These are phyloP conservation scores for Fraxinus albicans DNA, from an alignment of 305 asterid species.

Conservation along the genomic window DNA sequence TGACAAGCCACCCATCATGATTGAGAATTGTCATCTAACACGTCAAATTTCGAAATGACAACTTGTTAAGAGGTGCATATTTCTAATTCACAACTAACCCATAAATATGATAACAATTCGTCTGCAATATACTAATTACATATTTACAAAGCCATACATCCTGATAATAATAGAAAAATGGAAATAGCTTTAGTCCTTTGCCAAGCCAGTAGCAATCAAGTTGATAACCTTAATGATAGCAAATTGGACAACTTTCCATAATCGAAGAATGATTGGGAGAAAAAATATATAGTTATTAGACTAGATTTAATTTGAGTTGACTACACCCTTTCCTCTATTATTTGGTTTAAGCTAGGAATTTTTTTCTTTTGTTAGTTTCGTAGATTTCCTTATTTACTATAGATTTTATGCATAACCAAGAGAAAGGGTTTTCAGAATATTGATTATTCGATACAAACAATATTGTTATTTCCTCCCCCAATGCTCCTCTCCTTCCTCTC, in stretches of 20 bases:
- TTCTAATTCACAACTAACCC: background rate
- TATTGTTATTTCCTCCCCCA: background rate
- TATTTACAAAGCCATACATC: background rate
- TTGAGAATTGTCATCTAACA: slow-evolving; percentile 9
- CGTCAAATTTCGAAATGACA: background rate
- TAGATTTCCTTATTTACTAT: background rate
- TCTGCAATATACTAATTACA: background rate
- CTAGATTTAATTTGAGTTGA: background rate
- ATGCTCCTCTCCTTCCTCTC: background rate
- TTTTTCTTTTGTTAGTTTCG: background rate
- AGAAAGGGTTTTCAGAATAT: background rate
- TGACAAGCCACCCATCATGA: slow-evolving; percentile 11
- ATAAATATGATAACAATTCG: background rate
- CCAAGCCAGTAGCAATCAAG: background rate
- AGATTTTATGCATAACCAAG: background rate
- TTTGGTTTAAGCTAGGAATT: background rate
- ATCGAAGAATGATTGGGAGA: background rate
- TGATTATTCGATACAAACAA: background rate
- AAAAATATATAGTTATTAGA: background rate
- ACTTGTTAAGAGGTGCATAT: background rate
- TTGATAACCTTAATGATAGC: background rate
- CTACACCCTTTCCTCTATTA: background rate
- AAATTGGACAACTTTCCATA: background rate
- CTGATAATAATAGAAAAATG: background rate
- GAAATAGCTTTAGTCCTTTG: background rate